These are phyloP conservation scores for Curvularia spicifera DNA, from an alignment of 2,329 filamentous ascomycete species.

Conservation along the genomic window DNA sequence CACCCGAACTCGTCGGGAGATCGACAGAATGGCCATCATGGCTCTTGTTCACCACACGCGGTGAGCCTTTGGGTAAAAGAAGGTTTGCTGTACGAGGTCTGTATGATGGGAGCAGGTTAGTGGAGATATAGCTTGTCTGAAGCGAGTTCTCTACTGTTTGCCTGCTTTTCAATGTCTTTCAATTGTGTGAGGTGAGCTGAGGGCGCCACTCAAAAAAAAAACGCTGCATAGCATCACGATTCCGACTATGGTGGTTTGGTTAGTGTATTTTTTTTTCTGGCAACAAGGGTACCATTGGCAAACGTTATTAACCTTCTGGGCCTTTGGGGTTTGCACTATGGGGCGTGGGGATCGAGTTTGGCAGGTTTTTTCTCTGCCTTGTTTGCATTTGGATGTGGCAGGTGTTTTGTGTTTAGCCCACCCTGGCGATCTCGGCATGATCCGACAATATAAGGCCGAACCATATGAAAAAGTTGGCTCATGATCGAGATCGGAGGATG, in stretches of 20 bases:
- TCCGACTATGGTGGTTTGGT: slow-evolving; percentile 12
- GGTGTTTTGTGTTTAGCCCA: background rate
- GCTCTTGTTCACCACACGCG: background rate
- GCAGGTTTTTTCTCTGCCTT: background rate
- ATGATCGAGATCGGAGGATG: slow-evolving; percentile 3
- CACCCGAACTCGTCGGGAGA: slow-evolving; percentile 24
- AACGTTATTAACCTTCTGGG: background rate
- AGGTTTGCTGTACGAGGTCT: background rate
- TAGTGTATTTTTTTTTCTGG: background rate
- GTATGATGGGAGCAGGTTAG: background rate
- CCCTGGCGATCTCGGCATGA: slow-evolving; percentile 1
- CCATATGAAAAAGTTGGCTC: background rate
- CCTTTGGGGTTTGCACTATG: background rate
- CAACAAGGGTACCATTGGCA: background rate
- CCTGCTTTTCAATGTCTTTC: background rate
- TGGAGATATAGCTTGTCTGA: background rate
- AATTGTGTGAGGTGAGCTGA: background rate
- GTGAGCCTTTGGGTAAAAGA: background rate
- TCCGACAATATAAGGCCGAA: slow-evolving; percentile 4
- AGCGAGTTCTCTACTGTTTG: background rate
- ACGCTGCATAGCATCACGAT: background rate
- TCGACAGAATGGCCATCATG: slow-evolving; percentile 14
- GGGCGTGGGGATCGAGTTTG: background rate
- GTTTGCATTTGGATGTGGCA: background rate
- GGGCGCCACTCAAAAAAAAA: background rate